These are phyloP conservation scores for Pythium dissimile DNA, from an alignment of 352 stramenopile species.

Conservation along the genomic window DNA sequence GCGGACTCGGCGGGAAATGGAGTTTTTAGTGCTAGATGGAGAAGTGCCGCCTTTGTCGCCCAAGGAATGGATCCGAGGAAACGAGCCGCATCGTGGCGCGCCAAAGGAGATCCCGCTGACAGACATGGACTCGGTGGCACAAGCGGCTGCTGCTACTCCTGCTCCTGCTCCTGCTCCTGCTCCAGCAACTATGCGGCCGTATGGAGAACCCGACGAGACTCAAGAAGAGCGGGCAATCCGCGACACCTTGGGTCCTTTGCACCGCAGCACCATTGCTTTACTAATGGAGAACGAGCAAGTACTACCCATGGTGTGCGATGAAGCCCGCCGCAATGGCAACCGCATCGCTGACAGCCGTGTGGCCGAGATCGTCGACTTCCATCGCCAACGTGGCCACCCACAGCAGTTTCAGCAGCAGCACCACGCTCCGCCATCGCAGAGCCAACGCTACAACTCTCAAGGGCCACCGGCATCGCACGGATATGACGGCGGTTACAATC, in stretches of 20 bases:
- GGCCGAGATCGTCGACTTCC: slow-evolving; percentile 73
- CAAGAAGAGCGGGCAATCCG: slow-evolving; percentile 60
- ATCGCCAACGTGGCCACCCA: slow-evolving; percentile 20
- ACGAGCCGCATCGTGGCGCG: slow-evolving; percentile 53
- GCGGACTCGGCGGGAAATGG: slow-evolving; percentile 74
- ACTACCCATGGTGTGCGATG: slow-evolving; percentile 72
- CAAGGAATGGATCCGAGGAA: slow-evolving; percentile 76
- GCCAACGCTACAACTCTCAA: slow-evolving; percentile 9
- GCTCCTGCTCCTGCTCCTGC: slow-evolving; percentile 13
- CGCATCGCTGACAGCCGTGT: slow-evolving; percentile 72
- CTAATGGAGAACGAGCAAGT: slow-evolving; percentile 74
- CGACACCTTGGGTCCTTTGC: slow-evolving; percentile 61
- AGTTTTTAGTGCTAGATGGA: slow-evolving; percentile 78
- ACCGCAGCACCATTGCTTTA: slow-evolving; percentile 68
- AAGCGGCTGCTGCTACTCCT: too few relatives aligned
- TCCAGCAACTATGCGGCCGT: not conserved
- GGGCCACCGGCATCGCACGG: slow-evolving; percentile 7
- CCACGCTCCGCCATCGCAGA: not conserved
- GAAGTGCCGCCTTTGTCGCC: slow-evolving; percentile 73
- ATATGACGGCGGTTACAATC: slow-evolving; percentile 19
- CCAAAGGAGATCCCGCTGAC: slow-evolving; percentile 63
- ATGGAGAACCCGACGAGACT: slow-evolving; percentile 28
- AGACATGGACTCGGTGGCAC: slow-evolving; percentile 54
- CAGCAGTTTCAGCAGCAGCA: not conserved
- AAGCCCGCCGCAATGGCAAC: slow-evolving; percentile 76